phyloP scores from a whole-genome alignment of 1,139 yeast genomes.

The Yamadazyma dendronema region DNA sequence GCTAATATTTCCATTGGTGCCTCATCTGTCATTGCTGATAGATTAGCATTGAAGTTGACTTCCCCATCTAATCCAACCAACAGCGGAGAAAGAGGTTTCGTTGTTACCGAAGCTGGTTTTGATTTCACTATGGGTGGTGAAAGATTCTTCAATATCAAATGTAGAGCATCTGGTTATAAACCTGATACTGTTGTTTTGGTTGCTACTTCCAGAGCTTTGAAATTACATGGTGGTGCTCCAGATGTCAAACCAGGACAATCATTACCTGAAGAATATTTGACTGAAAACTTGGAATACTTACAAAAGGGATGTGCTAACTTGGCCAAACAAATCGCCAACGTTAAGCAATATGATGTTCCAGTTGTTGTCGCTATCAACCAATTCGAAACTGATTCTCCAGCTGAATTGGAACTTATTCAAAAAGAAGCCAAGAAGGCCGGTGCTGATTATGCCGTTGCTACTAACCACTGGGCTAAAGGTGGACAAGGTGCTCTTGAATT shows the following conservation, averaged over 20 bases:
- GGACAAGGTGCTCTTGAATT: constrained; percentile 70
- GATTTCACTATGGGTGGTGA: constrained; percentile 92
- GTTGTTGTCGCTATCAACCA: constrained; percentile 80
- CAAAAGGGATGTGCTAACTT: constrained; percentile 67
- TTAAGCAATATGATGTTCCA: constrained; percentile 68
- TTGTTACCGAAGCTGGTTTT: constrained; percentile 82
- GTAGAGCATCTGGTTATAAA: constrained; percentile 68
- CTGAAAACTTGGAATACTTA: constrained; percentile 66
- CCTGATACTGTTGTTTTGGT: constrained; percentile 78
- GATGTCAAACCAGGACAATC: constrained; percentile 81
- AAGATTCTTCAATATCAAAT: constrained; percentile 76
- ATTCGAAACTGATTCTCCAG: constrained; percentile 68
- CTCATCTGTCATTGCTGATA: constrained; percentile 76
- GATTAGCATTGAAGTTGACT: constrained; percentile 66
- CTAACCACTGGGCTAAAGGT: constrained; percentile 83
- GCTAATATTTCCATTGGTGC: constrained; percentile 87
- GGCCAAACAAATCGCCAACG: constrained; percentile 73
- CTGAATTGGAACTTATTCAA: constrained; percentile 63
- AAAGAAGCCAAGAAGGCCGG: constrained; percentile 68
- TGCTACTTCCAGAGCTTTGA: constrained; percentile 77
- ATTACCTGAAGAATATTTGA: constrained; percentile 63
- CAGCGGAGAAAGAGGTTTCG: constrained; percentile 55
- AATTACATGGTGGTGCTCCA: constrained; percentile 82
- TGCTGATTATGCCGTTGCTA: constrained; percentile 70
- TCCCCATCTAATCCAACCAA: constrained; percentile 46